These are phyloP conservation scores for Colletotrichum destructivum DNA, from an alignment of 2,329 filamentous ascomycete species.

Conservation along the genomic window DNA sequence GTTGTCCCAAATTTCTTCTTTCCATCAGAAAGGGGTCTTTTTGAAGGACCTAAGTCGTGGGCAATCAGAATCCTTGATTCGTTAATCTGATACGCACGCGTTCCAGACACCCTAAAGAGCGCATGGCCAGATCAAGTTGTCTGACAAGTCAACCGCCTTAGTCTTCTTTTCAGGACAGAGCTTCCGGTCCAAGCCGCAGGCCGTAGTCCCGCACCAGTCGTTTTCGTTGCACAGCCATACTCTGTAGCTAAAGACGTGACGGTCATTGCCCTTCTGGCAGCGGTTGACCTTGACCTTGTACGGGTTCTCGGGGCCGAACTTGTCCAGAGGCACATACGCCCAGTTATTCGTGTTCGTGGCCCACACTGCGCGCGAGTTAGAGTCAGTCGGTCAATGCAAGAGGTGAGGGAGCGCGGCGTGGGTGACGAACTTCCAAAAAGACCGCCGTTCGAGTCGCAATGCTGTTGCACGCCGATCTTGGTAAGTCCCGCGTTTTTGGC, in stretches of 20 bases:
- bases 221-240: slow-evolving; percentile 25
- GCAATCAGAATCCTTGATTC: too few relatives aligned
- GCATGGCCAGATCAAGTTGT: slow-evolving; percentile 7
- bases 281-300: slow-evolving; percentile 26
- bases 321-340: slow-evolving; percentile 6
- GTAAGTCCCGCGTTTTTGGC: background rate
- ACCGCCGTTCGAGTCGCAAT: slow-evolving; percentile 13
- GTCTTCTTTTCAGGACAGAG: background rate
- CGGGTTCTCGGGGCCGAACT: slow-evolving; percentile 10
- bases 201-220: slow-evolving; percentile 4
- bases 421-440: background rate
- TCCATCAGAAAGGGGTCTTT: too few relatives aligned
- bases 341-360: slow-evolving; percentile 3
- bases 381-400: background rate
- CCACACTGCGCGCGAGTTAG: background rate
- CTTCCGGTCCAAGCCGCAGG: slow-evolving; percentile 1
- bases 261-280: slow-evolving; percentile 20
- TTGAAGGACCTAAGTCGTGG: too few relatives aligned
- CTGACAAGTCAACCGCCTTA: slow-evolving; percentile 6
- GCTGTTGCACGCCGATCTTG: slow-evolving; percentile 14
- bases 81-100: too few relatives aligned
- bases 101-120: background rate
- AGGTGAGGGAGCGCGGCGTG: background rate
- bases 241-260: slow-evolving; percentile 18
- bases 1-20: too few relatives aligned